Evolutionary conservation across 768 basidiomycete genomes (phyloP).

Genomic region (Daedalea quercina): DNA sequence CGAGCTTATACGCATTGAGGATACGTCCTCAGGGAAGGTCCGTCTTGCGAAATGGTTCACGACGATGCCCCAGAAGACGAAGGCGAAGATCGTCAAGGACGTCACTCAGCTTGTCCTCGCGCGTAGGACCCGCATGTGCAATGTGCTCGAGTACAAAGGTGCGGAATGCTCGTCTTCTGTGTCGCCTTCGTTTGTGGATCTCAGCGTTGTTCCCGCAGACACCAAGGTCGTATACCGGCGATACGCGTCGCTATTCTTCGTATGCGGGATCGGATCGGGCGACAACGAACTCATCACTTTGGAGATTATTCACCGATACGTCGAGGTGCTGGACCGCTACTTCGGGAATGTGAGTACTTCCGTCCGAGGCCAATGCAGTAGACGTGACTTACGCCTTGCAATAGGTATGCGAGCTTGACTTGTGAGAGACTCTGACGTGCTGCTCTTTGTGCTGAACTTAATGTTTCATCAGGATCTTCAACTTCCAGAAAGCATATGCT

Average conservation of each 20-base stretch:
- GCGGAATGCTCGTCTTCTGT: background rate
- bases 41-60: slow-evolving; percentile 95
- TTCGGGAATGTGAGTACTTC: slow-evolving; percentile 71
- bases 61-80: slow-evolving; percentile 73
- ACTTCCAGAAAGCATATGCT: slow-evolving; percentile 94
- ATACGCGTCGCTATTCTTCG: slow-evolving; percentile 95
- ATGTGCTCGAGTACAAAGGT: slow-evolving; percentile 97
- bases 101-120: slow-evolving; percentile 90
- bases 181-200: background rate
- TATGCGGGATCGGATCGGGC: slow-evolving; percentile 71
- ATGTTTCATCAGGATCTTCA: slow-evolving; percentile 68
- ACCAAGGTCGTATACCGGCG: slow-evolving; percentile 90
- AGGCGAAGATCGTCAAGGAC: slow-evolving; percentile 91
- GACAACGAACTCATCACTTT: slow-evolving; percentile 93
- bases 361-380: background rate
- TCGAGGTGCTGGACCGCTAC: slow-evolving; percentile 78
- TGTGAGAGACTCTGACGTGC: slow-evolving; percentile 39
- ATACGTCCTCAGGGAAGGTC: slow-evolving; percentile 63
- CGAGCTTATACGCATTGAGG: background rate
- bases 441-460: too few relatives aligned
- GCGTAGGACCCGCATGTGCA: slow-evolving; percentile 87
- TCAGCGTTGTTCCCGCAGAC: slow-evolving; percentile 31
- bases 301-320: slow-evolving; percentile 92
- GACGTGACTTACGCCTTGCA: slow-evolving; percentile 1
- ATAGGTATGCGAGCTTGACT: slow-evolving; percentile 86